These are phyloP conservation scores for Tulasnella sp. DNA, from an alignment of 768 basidiomycete genomes.

Conservation along the genomic window DNA sequence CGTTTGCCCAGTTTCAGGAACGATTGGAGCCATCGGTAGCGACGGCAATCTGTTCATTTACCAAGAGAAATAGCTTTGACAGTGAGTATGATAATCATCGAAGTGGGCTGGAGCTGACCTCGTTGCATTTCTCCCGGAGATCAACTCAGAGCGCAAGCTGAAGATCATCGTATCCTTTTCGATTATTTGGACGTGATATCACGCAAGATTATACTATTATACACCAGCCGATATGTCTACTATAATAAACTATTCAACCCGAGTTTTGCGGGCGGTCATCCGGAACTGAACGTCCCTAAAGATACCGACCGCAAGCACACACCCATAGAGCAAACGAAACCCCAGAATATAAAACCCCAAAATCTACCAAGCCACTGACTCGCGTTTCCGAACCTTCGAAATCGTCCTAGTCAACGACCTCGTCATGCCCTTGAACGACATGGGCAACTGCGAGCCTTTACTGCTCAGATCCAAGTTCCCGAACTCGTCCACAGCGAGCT, in stretches of 20 bases:
- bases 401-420: not conserved
- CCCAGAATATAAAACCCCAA: not conserved
- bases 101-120: not conserved
- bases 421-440: not conserved
- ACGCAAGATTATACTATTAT: too few relatives aligned
- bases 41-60: not conserved
- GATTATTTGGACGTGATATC: too few relatives aligned
- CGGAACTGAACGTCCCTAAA: not conserved
- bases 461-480: not conserved
- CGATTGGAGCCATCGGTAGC: not conserved
- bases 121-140: not conserved
- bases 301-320: not conserved
- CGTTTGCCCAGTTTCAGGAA: not conserved
- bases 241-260: not conserved
- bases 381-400: not conserved
- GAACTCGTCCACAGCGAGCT: not conserved
- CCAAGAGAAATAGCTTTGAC: not conserved
- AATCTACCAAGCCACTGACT: not conserved
- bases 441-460: not conserved
- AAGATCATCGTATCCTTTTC: too few relatives aligned
- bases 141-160: not conserved
- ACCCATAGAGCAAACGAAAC: not conserved
- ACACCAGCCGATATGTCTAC: not conserved
- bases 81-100: too few relatives aligned
- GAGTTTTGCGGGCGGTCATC: not conserved